Conservation (phyloP, 345 rosid species). For the sweet orange (Citrus sinensis) region DVS_A1.0 CM039166.1:1065501-1066000, state of each 20-base stretch:
- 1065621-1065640: neutral
- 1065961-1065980: constrained; percentile 8
- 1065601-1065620: neutral
- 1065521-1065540: constrained; percentile 73
- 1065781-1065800: neutral
- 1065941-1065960: neutral
- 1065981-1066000: neutral
- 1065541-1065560: constrained; percentile 82
- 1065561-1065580: constrained; percentile 59
- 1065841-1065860: neutral
- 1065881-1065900: neutral
- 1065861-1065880: neutral
- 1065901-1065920: neutral
- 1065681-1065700: neutral
- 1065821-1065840: neutral
- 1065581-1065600: neutral
- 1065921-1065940: neutral
- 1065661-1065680: neutral
- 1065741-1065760: neutral
- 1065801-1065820: neutral
- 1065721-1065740: neutral
- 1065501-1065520: constrained; percentile 88
- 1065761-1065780: neutral
- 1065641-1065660: neutral
- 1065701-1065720: neutral